Evolutionary conservation across 2,329 filamentous ascomycete genomes (phyloP), one percentile per base, ranked within the genome.

Genomic region (Erysiphe pulchra): DNA sequence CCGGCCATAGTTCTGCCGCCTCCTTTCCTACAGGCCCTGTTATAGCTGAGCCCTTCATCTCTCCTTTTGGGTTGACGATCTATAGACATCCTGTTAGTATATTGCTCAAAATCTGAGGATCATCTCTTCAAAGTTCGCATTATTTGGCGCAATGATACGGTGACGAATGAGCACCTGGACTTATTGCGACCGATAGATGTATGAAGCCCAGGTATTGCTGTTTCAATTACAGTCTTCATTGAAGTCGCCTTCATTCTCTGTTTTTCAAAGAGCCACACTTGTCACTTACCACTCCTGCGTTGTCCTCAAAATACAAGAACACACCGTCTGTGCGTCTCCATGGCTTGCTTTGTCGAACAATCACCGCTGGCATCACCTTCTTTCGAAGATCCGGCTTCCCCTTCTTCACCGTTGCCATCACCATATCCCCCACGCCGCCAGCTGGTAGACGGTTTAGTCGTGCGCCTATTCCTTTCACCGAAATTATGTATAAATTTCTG

Each of bases 361-460:
- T 90, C 64, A 98, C 87, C 62, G 90, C 90, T 59, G 90, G 90
- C 85, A 98, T 93, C 68, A 98, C 90, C 82, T 98, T 98, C 83
- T 98, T 98, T 69, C 92, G 77, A 63, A 98, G 74, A 71, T 98
- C 92, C 54, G 92, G 92, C 84, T 98, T 98, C 71, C 92, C 90
- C 83, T 98, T 95, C 84, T 98, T 95, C 71, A 95, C 90, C 57
- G 90, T 95, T 57, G 87, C 87, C 86, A 98, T 95, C 65, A 95
- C 90, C 90, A 95, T 95, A 75, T 95, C 90, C 62, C 90, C 90
- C 60, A 94, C 87, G 76, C 90, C 90, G 59, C 82, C 90, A 61
- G 90, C 87, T 59, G 87, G 87, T 62, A 98, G 77, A 66, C 87
- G 78, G 79, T 95, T 95, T 60, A 95, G 80, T 59, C 87, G 85